These are phyloP conservation scores for Teunomyces panamensis DNA, from an alignment of 805 yeast genomes.

Conservation along the genomic window DNA sequence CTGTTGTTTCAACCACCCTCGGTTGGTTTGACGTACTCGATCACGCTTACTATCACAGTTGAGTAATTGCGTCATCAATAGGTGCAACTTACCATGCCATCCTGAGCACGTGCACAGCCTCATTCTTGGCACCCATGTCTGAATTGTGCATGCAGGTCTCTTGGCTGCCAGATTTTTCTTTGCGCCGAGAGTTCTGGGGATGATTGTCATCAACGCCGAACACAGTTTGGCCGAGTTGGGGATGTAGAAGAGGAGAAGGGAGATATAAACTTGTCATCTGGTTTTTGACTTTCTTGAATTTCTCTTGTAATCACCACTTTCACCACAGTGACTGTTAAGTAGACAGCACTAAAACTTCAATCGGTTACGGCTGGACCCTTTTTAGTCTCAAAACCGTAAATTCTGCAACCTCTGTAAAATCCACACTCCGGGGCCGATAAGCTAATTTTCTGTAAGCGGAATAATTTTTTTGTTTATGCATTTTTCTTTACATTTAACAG, in stretches of 20 bases:
- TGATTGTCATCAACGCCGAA: not conserved
- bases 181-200: conserved; percentile 1
- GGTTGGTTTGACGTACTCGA: not conserved
- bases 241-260: not conserved
- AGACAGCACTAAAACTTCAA: not conserved
- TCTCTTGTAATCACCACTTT: not conserved
- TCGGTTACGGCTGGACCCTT: not conserved
- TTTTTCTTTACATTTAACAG: not conserved
- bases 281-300: not conserved
- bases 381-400: not conserved
- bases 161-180: conserved; percentile 3
- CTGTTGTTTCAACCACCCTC: not conserved
- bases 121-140: conserved; percentile 1
- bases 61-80: not conserved
- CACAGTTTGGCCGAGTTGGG: not conserved
- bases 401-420: not conserved
- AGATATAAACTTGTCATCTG: not conserved
- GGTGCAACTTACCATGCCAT: not conserved
- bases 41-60: not conserved
- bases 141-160: not conserved
- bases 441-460: not conserved
- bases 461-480: not conserved
- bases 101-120: not conserved
- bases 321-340: not conserved
- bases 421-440: not conserved